Evolutionary conservation across 768 basidiomycete genomes (phyloP).

Genomic region (Leucocoprinus sp.): DNA sequence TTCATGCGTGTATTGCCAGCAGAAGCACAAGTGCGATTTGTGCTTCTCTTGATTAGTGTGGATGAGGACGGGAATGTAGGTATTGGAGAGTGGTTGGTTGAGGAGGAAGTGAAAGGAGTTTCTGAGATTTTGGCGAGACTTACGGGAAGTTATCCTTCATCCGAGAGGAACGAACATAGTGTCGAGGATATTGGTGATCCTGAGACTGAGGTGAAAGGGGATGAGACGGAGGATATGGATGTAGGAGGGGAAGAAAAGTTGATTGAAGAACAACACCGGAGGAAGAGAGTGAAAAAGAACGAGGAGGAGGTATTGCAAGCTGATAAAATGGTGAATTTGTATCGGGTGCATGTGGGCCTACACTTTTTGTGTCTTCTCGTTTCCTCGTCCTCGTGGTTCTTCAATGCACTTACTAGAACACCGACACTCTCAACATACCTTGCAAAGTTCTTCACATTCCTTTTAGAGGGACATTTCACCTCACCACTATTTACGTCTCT

Average conservation of each 20-base stretch:
- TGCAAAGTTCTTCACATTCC: constrained; percentile 30
- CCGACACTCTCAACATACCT: constrained; percentile 36
- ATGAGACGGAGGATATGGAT: constrained; percentile 15
- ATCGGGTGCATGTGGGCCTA: constrained; percentile 42
- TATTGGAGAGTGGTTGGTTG: constrained; percentile 62
- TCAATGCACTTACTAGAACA: constrained; percentile 31
- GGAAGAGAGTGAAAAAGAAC: neutral
- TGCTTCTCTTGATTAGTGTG: constrained; percentile 46
- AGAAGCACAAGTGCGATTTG: constrained; percentile 42
- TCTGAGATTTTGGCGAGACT: constrained; percentile 29
- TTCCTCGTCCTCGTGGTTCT: constrained; percentile 32
- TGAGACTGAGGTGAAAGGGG: constrained; percentile 10
- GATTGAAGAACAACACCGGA: neutral
- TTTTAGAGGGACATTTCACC: constrained; percentile 42
- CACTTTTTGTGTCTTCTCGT: constrained; percentile 41
- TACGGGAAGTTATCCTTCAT: neutral
- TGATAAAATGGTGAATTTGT: constrained; percentile 28
- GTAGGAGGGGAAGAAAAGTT: neutral
- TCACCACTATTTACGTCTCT: constrained; percentile 38
- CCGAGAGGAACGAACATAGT: neutral
- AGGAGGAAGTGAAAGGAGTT: constrained; percentile 54
- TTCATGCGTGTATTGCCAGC: constrained; percentile 55
- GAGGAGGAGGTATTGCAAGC: constrained; percentile 1
- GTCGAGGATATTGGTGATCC: neutral
- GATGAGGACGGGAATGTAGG: constrained; percentile 46